phyloP scores from a whole-genome alignment of 176 grass and related monocot species.

The Carex kokanica region DNA sequence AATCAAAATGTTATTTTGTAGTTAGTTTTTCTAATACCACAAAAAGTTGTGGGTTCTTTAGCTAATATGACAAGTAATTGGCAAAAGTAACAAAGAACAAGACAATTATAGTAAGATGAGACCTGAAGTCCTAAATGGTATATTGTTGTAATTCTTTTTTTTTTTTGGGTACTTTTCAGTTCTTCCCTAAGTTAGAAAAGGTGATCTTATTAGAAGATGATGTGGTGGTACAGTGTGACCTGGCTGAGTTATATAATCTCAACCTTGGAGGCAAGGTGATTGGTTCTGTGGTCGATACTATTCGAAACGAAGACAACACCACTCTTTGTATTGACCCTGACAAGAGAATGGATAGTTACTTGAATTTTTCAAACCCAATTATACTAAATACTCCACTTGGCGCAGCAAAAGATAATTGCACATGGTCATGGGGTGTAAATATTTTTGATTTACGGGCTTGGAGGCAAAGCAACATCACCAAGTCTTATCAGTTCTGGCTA shows the following conservation, averaged over 20 bases:
- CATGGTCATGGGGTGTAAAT: constrained; percentile 74
- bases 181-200: constrained; percentile 70
- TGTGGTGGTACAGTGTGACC: constrained; percentile 70
- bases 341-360: constrained; percentile 48
- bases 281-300: constrained; percentile 48
- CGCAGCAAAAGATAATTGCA: constrained; percentile 36
- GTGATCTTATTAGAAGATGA: constrained; percentile 87
- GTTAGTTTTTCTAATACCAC: neutral
- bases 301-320: constrained; percentile 9
- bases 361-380: constrained; percentile 68
- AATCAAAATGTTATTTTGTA: no score
- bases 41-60: neutral
- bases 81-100: neutral
- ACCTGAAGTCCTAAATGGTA: neutral
- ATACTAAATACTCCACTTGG: constrained; percentile 28
- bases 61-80: neutral
- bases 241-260: constrained; percentile 62
- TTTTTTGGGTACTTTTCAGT: constrained; percentile 40
- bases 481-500: constrained; percentile 65
- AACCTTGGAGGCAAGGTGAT: constrained; percentile 62
- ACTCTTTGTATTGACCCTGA: constrained; percentile 53
- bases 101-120: neutral
- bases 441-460: constrained; percentile 71
- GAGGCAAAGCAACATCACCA: constrained; percentile 60
- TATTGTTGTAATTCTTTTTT: neutral